Conservation (phyloP, 495 filamentous ascomycete species). For the Tuber umbilicatum region DNA sequence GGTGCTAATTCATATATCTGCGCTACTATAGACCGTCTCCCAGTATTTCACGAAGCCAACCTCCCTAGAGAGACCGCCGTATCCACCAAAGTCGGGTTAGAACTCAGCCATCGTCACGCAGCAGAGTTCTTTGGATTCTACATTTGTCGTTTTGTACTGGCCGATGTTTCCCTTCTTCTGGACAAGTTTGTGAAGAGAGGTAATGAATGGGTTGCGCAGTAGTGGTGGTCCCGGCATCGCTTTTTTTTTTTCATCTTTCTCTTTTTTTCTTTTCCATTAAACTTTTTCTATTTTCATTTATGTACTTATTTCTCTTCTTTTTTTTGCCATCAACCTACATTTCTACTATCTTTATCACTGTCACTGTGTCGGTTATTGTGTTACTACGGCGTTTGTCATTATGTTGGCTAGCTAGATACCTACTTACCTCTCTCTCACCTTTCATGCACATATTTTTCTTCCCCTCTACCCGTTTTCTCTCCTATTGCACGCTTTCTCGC, state of each 20-base stretch:
- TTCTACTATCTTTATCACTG: conserved; percentile 8
- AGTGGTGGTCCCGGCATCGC: conserved; percentile 16
- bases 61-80: conserved; percentile 67
- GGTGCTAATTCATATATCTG: background rate
- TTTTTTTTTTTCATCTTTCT: conserved; percentile 16
- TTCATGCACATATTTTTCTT: background rate
- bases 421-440: background rate
- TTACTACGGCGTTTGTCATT: background rate
- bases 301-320: conserved; percentile 18
- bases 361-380: background rate
- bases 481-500: background rate
- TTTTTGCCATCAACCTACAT: conserved; percentile 3
- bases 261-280: conserved; percentile 10
- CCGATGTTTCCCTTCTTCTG: conserved; percentile 76
- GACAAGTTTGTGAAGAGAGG: conserved; percentile 97
- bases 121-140: conserved; percentile 98
- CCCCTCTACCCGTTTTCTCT: background rate
- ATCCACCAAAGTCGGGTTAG: conserved; percentile 85
- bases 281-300: conserved; percentile 17
- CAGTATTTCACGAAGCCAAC: conserved; percentile 89
- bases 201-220: conserved; percentile 75
- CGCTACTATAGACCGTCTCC: conserved; percentile 71
- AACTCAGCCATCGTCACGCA: conserved; percentile 85
- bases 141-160: conserved; percentile 83
- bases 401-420: conserved; percentile 5